Evolutionary conservation across 192 early-diverging fungal genomes (phyloP).

Genomic region (Mortierella claussenii): DNA sequence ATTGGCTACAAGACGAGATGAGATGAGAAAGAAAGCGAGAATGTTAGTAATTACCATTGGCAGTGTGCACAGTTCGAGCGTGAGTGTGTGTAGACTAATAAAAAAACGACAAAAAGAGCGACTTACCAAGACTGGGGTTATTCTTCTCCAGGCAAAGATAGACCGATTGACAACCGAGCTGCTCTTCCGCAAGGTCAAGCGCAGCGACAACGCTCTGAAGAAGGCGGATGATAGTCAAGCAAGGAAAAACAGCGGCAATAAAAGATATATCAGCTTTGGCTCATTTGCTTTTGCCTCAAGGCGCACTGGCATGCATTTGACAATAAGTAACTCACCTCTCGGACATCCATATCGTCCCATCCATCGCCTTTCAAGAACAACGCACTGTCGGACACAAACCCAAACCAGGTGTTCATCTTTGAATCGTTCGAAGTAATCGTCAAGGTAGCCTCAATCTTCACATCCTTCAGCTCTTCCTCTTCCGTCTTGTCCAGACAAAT

Average conservation of each 20-base stretch:
- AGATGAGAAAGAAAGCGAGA: neutral
- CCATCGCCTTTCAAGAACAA: slow-evolving; percentile 43
- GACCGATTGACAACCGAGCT: slow-evolving; percentile 32
- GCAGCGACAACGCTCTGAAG: slow-evolving; percentile 53
- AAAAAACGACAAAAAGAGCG: neutral
- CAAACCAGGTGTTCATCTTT: slow-evolving; percentile 48
- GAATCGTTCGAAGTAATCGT: slow-evolving; percentile 43
- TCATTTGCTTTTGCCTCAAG: no score
- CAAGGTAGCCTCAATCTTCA: slow-evolving; percentile 43
- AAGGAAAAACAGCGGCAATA: no score
- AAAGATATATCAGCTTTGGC: no score
- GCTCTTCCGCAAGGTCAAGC: slow-evolving; percentile 50
- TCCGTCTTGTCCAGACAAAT: neutral
- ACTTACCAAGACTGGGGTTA: slow-evolving; percentile 37
- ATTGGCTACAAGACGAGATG: slow-evolving; percentile 32
- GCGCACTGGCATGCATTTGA: no score
- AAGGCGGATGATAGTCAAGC: no score
- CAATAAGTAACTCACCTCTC: slow-evolving; percentile 47
- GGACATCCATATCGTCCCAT: slow-evolving; percentile 52
- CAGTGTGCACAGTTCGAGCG: neutral
- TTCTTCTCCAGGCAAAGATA: slow-evolving; percentile 49
- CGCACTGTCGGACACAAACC: slow-evolving; percentile 32
- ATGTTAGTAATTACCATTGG: neutral
- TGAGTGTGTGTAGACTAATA: neutral
- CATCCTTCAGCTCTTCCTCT: slow-evolving; percentile 18